Evolutionary conservation across 2,329 filamentous ascomycete species (phyloP).

Genomic region (Xylariaceae sp.): DNA sequence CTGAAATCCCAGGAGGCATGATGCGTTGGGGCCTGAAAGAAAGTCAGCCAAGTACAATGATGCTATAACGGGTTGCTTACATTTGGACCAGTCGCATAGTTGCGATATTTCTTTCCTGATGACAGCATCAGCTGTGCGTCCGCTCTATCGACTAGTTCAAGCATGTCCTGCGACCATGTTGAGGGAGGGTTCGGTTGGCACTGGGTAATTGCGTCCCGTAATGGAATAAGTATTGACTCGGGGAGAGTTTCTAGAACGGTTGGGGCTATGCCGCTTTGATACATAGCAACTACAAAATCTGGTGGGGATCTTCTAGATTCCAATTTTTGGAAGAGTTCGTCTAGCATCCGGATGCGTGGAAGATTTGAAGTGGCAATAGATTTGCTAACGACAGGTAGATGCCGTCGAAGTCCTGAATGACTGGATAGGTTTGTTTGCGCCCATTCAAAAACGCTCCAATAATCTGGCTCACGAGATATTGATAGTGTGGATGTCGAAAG

Average conservation of each 20-base stretch:
- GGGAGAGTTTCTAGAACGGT: conserved; percentile 77
- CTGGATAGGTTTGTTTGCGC: conserved; percentile 44
- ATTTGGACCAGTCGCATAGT: conserved; percentile 36
- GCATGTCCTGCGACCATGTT: conserved; percentile 66
- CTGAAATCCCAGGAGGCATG: conserved; percentile 70
- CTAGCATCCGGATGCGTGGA: conserved; percentile 67
- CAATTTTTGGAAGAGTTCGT: conserved; percentile 60
- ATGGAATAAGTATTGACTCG: conserved; percentile 72
- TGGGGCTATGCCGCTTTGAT: conserved; percentile 62
- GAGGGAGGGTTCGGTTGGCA: conserved; percentile 80
- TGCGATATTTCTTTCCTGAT: conserved; percentile 38
- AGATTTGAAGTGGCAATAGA: conserved; percentile 39
- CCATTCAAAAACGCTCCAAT: conserved; percentile 48
- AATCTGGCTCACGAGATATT: conserved; percentile 27
- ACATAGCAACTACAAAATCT: conserved; percentile 72
- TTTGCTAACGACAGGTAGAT: too few species aligned
- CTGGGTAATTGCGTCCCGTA: conserved; percentile 79
- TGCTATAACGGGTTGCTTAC: conserved; percentile 33
- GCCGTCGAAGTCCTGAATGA: too few species aligned
- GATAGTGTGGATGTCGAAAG: conserved; percentile 11
- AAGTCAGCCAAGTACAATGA: conserved; percentile 23
- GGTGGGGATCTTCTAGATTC: conserved; percentile 44
- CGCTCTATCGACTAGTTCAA: conserved; percentile 74
- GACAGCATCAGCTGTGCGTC: conserved; percentile 70
- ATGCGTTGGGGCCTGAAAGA: conserved; percentile 54